These are phyloP conservation scores for Phlebopus sp. DNA, from an alignment of 1,284 basidiomycete species.

Conservation along the genomic window DNA sequence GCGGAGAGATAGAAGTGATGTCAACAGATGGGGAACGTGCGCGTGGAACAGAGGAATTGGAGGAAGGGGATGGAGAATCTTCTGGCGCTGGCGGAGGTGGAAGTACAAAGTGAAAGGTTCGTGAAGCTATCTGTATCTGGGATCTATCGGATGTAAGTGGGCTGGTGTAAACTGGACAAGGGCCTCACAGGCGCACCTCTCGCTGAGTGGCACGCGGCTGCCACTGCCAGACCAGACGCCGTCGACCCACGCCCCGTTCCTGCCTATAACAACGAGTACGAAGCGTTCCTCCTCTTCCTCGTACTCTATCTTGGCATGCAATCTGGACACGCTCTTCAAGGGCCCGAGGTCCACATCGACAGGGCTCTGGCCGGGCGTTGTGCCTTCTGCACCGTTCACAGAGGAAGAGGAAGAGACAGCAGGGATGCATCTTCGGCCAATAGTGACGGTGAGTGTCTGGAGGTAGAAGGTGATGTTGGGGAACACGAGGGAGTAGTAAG, in stretches of 20 bases:
- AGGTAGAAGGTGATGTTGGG: constrained; percentile 88
- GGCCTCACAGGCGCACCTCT: constrained; percentile 56
- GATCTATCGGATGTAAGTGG: constrained; percentile 57
- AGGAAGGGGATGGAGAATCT: constrained; percentile 74
- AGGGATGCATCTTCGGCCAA: constrained; percentile 66
- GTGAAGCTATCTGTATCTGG: constrained; percentile 97
- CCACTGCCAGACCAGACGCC: constrained; percentile 92
- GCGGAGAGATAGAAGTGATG: constrained; percentile 76
- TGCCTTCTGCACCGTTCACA: constrained; percentile 46
- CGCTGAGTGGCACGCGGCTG: constrained; percentile 76
- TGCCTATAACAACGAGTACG: constrained; percentile 86
- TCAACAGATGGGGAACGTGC: constrained; percentile 72
- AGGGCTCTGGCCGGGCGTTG: constrained; percentile 29
- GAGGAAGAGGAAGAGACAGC: constrained; percentile 57
- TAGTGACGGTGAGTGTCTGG: constrained; percentile 78
- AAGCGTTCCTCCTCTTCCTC: constrained; percentile 86
- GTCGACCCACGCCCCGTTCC: constrained; percentile 98
- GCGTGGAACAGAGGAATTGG: constrained; percentile 57
- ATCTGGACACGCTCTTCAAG: constrained; percentile 93
- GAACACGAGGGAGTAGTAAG: constrained; percentile 92
- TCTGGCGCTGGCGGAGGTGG: constrained; percentile 71
- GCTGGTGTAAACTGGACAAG: constrained; percentile 4
- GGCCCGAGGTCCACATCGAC: constrained; percentile 97
- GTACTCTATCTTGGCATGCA: constrained; percentile 95
- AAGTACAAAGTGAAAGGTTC: constrained; percentile 95